phyloP scores from a whole-genome alignment of 768 basidiomycete species.

The Pleurotus ostreatus region DNA sequence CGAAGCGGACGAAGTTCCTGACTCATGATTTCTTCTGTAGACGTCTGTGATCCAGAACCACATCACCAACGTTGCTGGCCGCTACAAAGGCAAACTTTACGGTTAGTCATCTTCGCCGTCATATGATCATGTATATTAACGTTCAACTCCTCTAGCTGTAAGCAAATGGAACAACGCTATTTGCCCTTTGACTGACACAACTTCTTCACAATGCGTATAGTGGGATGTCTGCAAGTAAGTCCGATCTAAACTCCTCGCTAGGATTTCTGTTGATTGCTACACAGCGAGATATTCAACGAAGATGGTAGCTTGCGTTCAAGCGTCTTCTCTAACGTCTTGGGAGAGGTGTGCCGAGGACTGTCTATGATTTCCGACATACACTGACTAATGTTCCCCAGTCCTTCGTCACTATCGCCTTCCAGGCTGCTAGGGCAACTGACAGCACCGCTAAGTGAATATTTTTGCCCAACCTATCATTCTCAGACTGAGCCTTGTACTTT shows the following conservation, averaged over 20 bases:
- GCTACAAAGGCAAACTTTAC: slow-evolving; percentile 43
- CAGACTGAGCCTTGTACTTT: background rate
- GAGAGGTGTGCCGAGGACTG: slow-evolving; percentile 23
- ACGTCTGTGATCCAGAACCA: slow-evolving; percentile 43
- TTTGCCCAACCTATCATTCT: too few relatives aligned
- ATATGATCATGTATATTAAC: background rate
- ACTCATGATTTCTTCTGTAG: slow-evolving; percentile 12
- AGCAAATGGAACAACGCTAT: background rate
- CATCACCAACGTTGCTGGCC: slow-evolving; percentile 39
- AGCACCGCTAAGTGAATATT: slow-evolving; percentile 36
- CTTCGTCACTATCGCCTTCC: slow-evolving; percentile 49
- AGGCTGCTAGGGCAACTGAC: slow-evolving; percentile 45
- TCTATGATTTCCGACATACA: background rate
- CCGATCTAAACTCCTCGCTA: background rate
- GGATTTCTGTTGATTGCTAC: slow-evolving; percentile 15
- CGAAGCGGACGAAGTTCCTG: background rate
- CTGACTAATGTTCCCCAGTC: slow-evolving; percentile 19
- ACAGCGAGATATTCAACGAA: slow-evolving; percentile 48
- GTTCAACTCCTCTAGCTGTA: background rate
- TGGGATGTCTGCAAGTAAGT: slow-evolving; percentile 43
- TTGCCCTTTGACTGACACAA: background rate
- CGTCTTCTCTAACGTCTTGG: slow-evolving; percentile 47
- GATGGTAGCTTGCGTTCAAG: slow-evolving; percentile 42
- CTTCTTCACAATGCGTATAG: slow-evolving; percentile 13
- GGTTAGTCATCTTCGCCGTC: slow-evolving; percentile 15